A percentile compares a stretch with the other conserved stretches of the same genome.
Evolutionary conservation across 768 basidiomycete genomes (phyloP).

Genomic region (Trichaptum fuscoviolaceum): DNA sequence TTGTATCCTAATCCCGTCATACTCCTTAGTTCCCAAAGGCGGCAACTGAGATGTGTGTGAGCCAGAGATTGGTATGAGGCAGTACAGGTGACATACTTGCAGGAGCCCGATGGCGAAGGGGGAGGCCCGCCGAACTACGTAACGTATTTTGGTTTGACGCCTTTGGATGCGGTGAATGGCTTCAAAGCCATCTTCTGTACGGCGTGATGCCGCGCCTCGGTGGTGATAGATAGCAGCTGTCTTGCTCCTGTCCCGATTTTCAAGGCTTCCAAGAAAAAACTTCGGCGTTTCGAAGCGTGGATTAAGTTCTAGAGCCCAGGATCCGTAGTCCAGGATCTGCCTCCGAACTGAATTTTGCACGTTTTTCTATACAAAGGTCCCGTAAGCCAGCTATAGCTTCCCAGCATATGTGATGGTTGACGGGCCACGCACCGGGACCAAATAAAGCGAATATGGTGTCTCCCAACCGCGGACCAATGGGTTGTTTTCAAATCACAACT

Average conservation of each 20-base stretch:
- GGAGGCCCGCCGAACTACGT: not conserved
- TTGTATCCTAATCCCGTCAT: not conserved
- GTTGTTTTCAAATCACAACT: not conserved
- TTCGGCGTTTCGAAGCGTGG: not conserved
- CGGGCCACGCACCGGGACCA: not conserved
- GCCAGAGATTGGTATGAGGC: not conserved
- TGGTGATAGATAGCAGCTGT: slow-evolving; percentile 1
- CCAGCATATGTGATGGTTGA: not conserved
- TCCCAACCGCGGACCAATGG: not conserved
- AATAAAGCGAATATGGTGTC: not conserved
- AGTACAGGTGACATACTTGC: not conserved
- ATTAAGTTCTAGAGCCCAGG: not conserved
- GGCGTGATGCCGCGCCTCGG: not conserved
- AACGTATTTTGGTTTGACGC: not conserved
- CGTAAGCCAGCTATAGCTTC: not conserved
- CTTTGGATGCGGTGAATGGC: not conserved
- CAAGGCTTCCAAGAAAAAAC: not conserved
- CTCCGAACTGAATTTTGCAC: not conserved
- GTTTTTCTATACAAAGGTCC: not conserved
- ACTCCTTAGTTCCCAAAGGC: not conserved
- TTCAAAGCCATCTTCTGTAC: not conserved
- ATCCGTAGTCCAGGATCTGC: not conserved
- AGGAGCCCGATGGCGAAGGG: not conserved
- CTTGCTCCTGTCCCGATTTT: not conserved
- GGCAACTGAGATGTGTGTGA: not conserved